Conservation (phyloP, 2,329 filamentous ascomycete genomes). For the Hypocreales sp. region DNA sequence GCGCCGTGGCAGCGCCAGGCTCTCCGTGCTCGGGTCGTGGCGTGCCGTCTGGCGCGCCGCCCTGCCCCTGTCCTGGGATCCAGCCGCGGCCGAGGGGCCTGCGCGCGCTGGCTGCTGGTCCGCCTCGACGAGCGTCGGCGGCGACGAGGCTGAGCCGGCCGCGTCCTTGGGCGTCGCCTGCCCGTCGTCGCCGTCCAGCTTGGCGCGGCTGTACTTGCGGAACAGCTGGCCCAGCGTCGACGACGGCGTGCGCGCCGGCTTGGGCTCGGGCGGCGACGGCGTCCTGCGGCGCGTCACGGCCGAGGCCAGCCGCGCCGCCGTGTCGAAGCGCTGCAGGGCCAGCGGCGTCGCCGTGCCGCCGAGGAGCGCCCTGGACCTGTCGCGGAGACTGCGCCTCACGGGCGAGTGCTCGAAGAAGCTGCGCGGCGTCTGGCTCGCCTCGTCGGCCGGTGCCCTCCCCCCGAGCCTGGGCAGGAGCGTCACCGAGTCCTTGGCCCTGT, state of each 20-base stretch:
- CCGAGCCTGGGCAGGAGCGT: slow-evolving; percentile 8
- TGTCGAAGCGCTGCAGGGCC: slow-evolving; percentile 1
- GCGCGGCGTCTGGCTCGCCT: background rate
- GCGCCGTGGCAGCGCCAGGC: slow-evolving; percentile 9
- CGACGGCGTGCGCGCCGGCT: slow-evolving; percentile 7
- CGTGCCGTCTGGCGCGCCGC: no score
- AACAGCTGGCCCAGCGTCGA: slow-evolving; percentile 10
- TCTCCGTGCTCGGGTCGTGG: slow-evolving; percentile 11
- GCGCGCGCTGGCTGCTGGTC: no score
- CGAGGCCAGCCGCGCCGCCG: slow-evolving; percentile 1
- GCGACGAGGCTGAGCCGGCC: background rate
- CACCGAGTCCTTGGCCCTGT: slow-evolving; percentile 7
- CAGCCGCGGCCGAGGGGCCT: no score
- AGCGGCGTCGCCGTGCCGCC: slow-evolving; percentile 1
- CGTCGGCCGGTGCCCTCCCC: no score
- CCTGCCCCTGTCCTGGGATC: no score
- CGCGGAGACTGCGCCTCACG: background rate
- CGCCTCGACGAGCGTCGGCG: no score
- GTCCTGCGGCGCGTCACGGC: background rate
- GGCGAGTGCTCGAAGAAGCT: slow-evolving; percentile 3
- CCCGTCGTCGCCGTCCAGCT: slow-evolving; percentile 3
- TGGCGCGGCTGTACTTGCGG: slow-evolving; percentile 10
- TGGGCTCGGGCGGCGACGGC: background rate
- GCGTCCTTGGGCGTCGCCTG: no score
- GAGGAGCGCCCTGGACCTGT: background rate